phyloP scores from a whole-genome alignment of 345 rosid genomes.

The Eucalyptus fibrosa region DNA sequence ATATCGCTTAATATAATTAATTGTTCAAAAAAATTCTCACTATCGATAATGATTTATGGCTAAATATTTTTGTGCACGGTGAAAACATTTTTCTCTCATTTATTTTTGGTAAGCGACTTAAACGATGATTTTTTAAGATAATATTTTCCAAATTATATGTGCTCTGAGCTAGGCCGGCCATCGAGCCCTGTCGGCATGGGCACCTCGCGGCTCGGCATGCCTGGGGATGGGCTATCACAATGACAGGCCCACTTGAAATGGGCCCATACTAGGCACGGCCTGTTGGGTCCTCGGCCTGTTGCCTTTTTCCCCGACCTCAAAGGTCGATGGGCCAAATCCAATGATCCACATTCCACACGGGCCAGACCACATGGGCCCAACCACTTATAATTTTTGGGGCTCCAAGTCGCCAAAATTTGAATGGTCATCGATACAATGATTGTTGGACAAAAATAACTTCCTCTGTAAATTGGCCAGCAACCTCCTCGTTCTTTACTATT shows the following conservation, averaged over 20 bases:
- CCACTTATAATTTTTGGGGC: not conserved
- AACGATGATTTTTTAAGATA: no score
- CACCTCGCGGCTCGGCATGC: not conserved
- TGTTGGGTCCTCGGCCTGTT: not conserved
- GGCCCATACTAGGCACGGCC: not conserved
- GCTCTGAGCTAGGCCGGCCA: not conserved
- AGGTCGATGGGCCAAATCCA: not conserved
- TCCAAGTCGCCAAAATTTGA: not conserved
- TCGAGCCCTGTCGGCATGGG: not conserved
- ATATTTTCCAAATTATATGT: not conserved
- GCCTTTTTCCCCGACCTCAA: not conserved
- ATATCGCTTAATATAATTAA: no score
- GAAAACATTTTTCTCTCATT: no score
- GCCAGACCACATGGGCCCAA: not conserved
- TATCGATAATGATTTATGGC: accelerated
- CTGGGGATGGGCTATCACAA: no score
- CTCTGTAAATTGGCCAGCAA: not conserved
- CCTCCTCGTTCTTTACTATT: not conserved
- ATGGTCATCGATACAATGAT: not conserved
- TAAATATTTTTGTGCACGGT: no score
- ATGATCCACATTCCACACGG: not conserved
- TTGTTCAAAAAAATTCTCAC: no score
- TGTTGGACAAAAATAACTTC: not conserved
- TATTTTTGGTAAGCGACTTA: accelerated
- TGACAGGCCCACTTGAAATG: not conserved